Conservation (phyloP, 2,329 filamentous ascomycete species). For the Aspergillus sp. region DNA sequence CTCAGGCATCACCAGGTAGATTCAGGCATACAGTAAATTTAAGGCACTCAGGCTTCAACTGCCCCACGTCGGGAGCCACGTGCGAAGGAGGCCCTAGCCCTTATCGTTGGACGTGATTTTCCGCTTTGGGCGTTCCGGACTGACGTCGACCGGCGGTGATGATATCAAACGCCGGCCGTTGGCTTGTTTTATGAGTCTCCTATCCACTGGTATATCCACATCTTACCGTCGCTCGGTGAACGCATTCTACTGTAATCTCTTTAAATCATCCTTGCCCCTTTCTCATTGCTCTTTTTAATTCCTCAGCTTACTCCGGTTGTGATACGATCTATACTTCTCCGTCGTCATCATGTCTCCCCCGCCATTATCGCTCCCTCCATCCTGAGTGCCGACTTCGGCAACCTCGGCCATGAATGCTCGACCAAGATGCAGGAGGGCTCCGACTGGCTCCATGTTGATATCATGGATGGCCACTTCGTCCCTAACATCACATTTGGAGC, state of each 20-base stretch:
- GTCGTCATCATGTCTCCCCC: slow-evolving; percentile 68
- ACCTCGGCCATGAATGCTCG: slow-evolving; percentile 79
- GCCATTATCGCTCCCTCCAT: slow-evolving; percentile 98
- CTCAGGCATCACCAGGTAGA: no score
- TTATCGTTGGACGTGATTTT: slow-evolving; percentile 13
- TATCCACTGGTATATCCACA: no score
- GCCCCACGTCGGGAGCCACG: neutral
- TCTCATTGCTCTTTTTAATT: slow-evolving; percentile 1
- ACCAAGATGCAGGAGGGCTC: slow-evolving; percentile 81
- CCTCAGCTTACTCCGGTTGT: slow-evolving; percentile 1
- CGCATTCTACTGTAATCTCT: neutral
- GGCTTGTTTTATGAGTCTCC: no score
- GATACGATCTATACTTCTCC: neutral
- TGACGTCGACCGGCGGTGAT: slow-evolving; percentile 12
- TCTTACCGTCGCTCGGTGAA: no score
- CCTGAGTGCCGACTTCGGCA: slow-evolving; percentile 90
- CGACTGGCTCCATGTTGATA: slow-evolving; percentile 93
- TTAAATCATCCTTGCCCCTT: slow-evolving; percentile 3
- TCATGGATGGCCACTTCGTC: slow-evolving; percentile 98
- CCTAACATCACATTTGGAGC: slow-evolving; percentile 97
- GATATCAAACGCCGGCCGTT: no score
- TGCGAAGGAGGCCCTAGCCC: slow-evolving; percentile 17
- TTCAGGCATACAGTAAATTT: no score
- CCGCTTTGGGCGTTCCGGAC: slow-evolving; percentile 15
- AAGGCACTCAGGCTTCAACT: no score